A percentile compares a stretch with the other conserved stretches of the same genome.
These are phyloP conservation scores for Dispira simplex DNA, from an alignment of 192 early-diverging fungal genomes.

Conservation along the genomic window DNA sequence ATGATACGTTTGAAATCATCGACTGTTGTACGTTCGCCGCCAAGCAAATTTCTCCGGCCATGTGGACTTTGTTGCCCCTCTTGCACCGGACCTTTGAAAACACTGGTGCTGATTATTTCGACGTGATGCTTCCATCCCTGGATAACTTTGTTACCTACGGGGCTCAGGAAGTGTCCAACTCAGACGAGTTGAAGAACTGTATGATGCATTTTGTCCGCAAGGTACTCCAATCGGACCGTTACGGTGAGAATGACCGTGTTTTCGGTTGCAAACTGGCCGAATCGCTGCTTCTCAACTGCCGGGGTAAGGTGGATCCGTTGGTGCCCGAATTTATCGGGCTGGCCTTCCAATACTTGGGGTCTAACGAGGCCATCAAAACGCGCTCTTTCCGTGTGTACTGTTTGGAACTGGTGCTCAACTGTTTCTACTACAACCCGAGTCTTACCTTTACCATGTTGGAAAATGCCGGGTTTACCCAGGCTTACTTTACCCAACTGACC, in stretches of 20 bases:
- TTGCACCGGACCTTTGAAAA: constrained; percentile 67
- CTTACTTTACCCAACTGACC: constrained; percentile 69
- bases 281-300: constrained; percentile 68
- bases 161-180: constrained; percentile 48
- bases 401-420: constrained; percentile 72
- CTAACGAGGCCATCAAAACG: constrained; percentile 42
- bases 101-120: constrained; percentile 73
- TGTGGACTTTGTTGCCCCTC: constrained; percentile 64
- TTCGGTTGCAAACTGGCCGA: constrained; percentile 76
- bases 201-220: constrained; percentile 78
- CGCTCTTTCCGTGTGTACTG: constrained; percentile 53
- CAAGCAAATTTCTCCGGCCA: constrained; percentile 65
- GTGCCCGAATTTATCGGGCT: constrained; percentile 55
- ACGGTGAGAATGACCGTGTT: constrained; percentile 64
- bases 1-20: constrained; percentile 77
- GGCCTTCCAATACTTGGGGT: constrained; percentile 44
- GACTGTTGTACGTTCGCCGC: constrained; percentile 75
- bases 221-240: constrained; percentile 58
- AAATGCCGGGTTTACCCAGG: constrained; percentile 53
- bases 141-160: constrained; percentile 88
- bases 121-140: constrained; percentile 80
- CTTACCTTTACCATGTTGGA: constrained; percentile 63
- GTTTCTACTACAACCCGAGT: constrained; percentile 74
- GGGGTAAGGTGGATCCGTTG: constrained; percentile 59
- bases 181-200: constrained; percentile 42